phyloP scores from a whole-genome alignment of 2,329 filamentous ascomycete genomes.

The Pleurostoma richardsiae region DNA sequence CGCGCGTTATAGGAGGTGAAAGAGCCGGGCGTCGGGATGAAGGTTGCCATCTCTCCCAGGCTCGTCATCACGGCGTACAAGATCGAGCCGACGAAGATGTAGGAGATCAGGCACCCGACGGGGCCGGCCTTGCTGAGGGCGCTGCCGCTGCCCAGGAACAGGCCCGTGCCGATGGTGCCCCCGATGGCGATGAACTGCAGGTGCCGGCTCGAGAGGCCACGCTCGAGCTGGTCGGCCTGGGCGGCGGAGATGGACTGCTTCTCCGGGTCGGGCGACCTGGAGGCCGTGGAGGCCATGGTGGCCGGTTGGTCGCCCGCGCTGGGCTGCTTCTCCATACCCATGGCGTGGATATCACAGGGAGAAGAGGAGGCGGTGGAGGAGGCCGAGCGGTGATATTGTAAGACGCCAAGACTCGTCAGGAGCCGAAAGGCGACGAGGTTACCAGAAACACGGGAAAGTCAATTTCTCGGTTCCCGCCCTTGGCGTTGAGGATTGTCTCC shows the following conservation, averaged over 20 bases:
- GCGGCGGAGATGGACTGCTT: constrained; percentile 7
- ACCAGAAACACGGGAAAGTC: neutral
- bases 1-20: constrained; percentile 73
- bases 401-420: neutral
- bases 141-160: constrained; percentile 64
- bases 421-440: neutral
- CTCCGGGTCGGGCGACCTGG: constrained; percentile 4
- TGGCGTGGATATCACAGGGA: neutral
- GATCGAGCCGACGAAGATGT: constrained; percentile 64
- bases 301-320: too few relatives aligned
- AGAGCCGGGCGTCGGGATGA: constrained; percentile 71
- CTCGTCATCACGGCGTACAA: constrained; percentile 72
- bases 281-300: too few relatives aligned
- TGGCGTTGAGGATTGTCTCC: too few relatives aligned
- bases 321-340: too few relatives aligned
- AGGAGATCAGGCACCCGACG: constrained; percentile 61
- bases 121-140: constrained; percentile 61
- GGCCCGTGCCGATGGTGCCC: constrained; percentile 66
- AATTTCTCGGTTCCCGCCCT: too few relatives aligned
- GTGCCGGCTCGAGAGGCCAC: constrained; percentile 24
- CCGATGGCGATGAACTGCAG: constrained; percentile 47
- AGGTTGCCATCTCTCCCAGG: constrained; percentile 70
- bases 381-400: neutral
- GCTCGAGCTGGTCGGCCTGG: constrained; percentile 8
- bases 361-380: neutral